Base-by-base conservation (phyloP, 495 filamentous ascomycete genomes). In the Trichoderma gamsii region DNA sequence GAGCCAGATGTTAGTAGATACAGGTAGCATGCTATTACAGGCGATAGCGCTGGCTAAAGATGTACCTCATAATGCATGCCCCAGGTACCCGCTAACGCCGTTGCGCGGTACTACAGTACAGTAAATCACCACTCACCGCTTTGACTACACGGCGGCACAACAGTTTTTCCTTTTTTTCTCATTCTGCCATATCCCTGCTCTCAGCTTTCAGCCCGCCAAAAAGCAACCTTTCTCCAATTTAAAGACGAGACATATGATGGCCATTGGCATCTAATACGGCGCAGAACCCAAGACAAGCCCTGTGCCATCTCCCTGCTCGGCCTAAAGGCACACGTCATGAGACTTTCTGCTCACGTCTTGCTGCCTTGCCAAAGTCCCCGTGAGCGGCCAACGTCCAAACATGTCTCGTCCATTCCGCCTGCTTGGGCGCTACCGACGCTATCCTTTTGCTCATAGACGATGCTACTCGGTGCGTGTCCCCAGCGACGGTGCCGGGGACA, bases 401-500 rank as follows among this genome's bases (percentile, higher is more conserved):
- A 27, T 61, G 56, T 61, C 56, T 61, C 56, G 27, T 61, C 25
- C 56, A 2, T 13, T 61, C 56, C 23, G 56, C 56, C 27, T 15
- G 56, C 23, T 61, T 29, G 23, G 56, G 29, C 27, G 23, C 13
- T 18, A 61, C 16, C 56, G 27, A 25, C 23, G 56, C 56, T 61
- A 32, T 13, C 1, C 23, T 61, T 25, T 29, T 29, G 23, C 27
- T 15, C 11, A 29, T 21, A 18, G 56, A 25, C 56, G 56, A 29
- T 21, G 25, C 25, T 66, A 66, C 27, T 66, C 65, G 7, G 65
- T 66, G 41, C 65, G 65, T n/a, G 18, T 66, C n/a, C 43, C 72
- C 13, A 70, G 70, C n/a, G 65, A 72, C 18, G 65, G 69, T 32
- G 23, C 23, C n/a, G 67, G 71, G 32, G 69, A 74, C 38, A 65